These are phyloP conservation scores for Syzygium oleosum DNA, from an alignment of 345 rosid species.

Conservation along the genomic window DNA sequence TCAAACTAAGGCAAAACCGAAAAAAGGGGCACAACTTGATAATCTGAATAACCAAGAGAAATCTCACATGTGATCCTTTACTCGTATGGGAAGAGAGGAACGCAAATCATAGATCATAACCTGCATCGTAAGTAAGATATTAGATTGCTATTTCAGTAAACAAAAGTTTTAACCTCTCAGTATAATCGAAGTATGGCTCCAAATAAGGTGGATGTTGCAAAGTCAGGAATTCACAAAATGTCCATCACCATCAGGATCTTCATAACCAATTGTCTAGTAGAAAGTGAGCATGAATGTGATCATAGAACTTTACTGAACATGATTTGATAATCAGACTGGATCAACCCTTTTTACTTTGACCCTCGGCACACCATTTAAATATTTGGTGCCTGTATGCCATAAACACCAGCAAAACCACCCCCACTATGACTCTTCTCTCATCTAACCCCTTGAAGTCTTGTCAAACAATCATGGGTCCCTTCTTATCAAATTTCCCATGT, in stretches of 20 bases:
- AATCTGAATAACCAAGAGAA: not conserved
- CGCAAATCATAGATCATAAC: conserved; percentile 88
- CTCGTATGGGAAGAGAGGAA: conserved; percentile 65
- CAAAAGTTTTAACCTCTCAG: not conserved
- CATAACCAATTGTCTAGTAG: not conserved
- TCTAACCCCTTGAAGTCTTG: not conserved
- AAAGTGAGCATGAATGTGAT: not conserved
- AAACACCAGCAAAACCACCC: not conserved
- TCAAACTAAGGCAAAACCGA: not conserved
- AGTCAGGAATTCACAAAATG: not conserved
- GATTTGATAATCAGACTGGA: not conserved
- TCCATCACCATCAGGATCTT: not conserved
- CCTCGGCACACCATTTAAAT: not conserved
- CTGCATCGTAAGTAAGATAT: conserved; percentile 26
- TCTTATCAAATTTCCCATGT: not conserved
- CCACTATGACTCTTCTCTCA: not conserved
- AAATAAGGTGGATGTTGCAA: not conserved
- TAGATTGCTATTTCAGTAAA: not conserved
- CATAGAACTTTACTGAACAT: not conserved
- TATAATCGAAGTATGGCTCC: not conserved
- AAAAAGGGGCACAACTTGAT: not conserved
- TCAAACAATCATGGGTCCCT: not conserved
- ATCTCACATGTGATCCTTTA: conserved; percentile 94
- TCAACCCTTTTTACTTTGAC: not conserved
- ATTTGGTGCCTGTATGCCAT: not conserved